phyloP scores from a whole-genome alignment of 345 rosid species.

The Erysimum cheiranthoides region DNA sequence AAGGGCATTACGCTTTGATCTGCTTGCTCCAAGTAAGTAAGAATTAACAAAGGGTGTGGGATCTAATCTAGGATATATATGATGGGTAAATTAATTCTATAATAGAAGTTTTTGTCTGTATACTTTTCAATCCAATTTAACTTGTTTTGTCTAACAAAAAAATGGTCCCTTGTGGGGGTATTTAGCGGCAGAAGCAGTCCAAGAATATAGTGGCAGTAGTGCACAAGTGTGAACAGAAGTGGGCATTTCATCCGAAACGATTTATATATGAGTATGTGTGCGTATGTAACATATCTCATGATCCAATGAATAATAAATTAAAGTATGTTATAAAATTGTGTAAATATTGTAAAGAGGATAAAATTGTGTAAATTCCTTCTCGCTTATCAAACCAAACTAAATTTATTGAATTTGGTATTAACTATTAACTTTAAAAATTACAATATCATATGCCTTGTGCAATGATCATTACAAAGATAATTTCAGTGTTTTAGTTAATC shows the following conservation, averaged over 20 bases:
- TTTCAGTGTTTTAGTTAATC: conserved; percentile 1
- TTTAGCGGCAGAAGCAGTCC: conserved; percentile 24
- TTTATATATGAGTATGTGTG: neutral
- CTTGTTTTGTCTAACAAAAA: neutral
- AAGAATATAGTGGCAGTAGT: conserved; percentile 37
- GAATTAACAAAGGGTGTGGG: conserved; percentile 7
- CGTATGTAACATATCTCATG: neutral
- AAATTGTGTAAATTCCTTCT: neutral
- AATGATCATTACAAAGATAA: conserved; percentile 5
- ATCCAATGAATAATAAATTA: neutral
- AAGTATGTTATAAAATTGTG: neutral
- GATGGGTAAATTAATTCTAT: conserved; percentile 3
- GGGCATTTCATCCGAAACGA: conserved; percentile 23
- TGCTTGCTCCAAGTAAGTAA: conserved; percentile 10
- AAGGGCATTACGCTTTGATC: neutral
- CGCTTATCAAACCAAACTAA: neutral
- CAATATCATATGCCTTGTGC: conserved; percentile 5
- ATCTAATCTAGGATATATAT: conserved; percentile 23
- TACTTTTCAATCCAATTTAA: neutral
- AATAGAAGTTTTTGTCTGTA: conserved; percentile 7
- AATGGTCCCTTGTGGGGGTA: conserved; percentile 26
- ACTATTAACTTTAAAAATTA: neutral
- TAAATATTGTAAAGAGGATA: neutral
- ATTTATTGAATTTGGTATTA: neutral
- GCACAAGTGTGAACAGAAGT: conserved; percentile 9